phyloP scores from a whole-genome alignment of 805 yeast genomes.

The Teunomyces atbi region DNA sequence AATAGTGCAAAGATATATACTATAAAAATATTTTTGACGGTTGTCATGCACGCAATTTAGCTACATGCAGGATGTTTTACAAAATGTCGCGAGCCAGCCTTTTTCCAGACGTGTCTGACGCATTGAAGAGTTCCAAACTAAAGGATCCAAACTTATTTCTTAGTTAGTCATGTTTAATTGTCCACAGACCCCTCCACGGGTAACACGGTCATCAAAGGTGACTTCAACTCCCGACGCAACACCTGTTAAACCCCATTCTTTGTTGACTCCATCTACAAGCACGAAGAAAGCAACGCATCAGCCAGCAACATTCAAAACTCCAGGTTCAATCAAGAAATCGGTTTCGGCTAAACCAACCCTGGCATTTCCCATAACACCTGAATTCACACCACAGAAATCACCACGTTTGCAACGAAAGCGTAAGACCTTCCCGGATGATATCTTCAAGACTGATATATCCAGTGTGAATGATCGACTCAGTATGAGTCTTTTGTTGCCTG shows the following conservation, averaged over 20 bases:
- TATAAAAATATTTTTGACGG: not conserved
- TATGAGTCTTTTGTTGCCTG: conserved; percentile 32
- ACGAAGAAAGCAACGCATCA: not conserved
- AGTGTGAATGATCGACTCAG: conserved; percentile 11
- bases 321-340: not conserved
- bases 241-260: not conserved
- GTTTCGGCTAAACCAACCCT: not conserved
- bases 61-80: not conserved
- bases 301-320: conserved; percentile 5
- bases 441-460: conserved; percentile 10
- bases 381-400: conserved; percentile 33
- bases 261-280: conserved; percentile 4
- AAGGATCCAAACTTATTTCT: not conserved
- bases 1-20: not conserved
- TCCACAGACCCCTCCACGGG: conserved; percentile 6
- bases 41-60: not conserved
- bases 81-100: conserved; percentile 4
- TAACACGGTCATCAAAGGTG: not conserved
- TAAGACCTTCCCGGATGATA: conserved; percentile 14
- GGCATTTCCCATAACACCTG: conserved; percentile 24
- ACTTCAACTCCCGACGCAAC: not conserved
- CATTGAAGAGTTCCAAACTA: not conserved
- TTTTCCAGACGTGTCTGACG: conserved; percentile 2
- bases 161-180: not conserved
- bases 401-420: conserved; percentile 19